A percentile compares a stretch with the other conserved stretches of the same genome.
Evolutionary conservation across 192 early-diverging fungal species (phyloP).

Genomic region (Obelidium mucronatum): DNA sequence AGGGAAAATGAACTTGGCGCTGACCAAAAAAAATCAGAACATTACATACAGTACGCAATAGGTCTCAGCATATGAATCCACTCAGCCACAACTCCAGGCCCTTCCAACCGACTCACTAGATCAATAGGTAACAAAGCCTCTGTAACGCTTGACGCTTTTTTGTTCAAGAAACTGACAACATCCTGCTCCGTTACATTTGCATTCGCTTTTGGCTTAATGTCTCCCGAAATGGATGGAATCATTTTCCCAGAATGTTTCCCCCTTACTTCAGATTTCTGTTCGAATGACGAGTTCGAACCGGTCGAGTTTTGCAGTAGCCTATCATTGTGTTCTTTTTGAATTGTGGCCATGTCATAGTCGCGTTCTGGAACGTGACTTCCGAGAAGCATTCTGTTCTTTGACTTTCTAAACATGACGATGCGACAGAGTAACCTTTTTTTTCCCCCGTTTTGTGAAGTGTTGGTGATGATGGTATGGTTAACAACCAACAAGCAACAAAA

Average conservation of each 20-base stretch:
- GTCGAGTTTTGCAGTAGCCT: slow-evolving; percentile 14
- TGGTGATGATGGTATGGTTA: too few relatives aligned
- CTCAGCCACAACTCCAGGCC: slow-evolving; percentile 72
- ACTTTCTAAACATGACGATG: slow-evolving; percentile 57
- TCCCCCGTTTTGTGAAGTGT: too few relatives aligned
- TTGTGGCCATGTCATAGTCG: slow-evolving; percentile 64
- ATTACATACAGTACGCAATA: slow-evolving; percentile 81
- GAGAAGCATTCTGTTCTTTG: slow-evolving; percentile 65
- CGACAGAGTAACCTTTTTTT: slow-evolving; percentile 53
- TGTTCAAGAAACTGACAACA: slow-evolving; percentile 10
- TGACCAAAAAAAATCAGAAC: background rate
- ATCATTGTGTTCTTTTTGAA: background rate
- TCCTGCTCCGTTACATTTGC: slow-evolving; percentile 21
- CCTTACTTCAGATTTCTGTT: background rate
- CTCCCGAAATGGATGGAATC: slow-evolving; percentile 51
- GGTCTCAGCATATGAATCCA: slow-evolving; percentile 85
- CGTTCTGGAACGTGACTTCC: slow-evolving; percentile 68
- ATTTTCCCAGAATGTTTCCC: slow-evolving; percentile 26
- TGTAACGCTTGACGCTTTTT: slow-evolving; percentile 43
- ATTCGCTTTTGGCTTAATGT: slow-evolving; percentile 35
- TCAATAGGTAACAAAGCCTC: slow-evolving; percentile 70
- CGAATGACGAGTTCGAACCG: background rate
- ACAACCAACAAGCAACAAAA: slow-evolving; percentile 1
- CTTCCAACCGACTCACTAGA: slow-evolving; percentile 64
- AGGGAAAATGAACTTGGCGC: background rate